Conservation (phyloP, 2,329 filamentous ascomycete species). For the Gaeumannomyces sp. region DNA sequence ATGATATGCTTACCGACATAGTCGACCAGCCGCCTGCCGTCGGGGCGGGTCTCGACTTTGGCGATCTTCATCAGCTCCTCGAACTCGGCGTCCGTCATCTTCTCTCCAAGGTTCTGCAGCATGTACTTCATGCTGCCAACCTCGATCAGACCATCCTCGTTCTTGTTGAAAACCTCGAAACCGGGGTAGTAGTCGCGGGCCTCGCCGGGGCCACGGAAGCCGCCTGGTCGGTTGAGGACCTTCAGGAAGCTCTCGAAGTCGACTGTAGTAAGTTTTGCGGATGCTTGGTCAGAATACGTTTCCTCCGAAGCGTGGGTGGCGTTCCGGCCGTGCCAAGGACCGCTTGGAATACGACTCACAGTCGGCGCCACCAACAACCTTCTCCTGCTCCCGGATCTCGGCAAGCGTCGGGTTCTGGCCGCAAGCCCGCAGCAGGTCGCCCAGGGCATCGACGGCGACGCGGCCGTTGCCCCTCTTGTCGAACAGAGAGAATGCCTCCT, state of each 20-base stretch:
- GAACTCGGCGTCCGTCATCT: slow-evolving; percentile 98
- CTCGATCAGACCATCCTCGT: slow-evolving; percentile 95
- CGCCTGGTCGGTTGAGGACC: slow-evolving; percentile 92
- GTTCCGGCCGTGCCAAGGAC: no score
- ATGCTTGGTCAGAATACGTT: background rate
- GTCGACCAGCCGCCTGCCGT: slow-evolving; percentile 68
- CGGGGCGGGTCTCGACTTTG: slow-evolving; percentile 80
- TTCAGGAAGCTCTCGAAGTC: slow-evolving; percentile 97
- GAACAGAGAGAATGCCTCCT: slow-evolving; percentile 99
- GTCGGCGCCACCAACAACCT: slow-evolving; percentile 73
- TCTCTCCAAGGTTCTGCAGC: slow-evolving; percentile 95
- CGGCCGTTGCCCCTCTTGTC: slow-evolving; percentile 98
- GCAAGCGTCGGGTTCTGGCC: slow-evolving; percentile 95
- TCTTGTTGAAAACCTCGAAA: slow-evolving; percentile 99
- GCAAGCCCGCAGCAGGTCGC: slow-evolving; percentile 91
- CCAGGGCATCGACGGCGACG: slow-evolving; percentile 77
- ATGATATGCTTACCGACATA: slow-evolving; percentile 64
- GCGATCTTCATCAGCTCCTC: slow-evolving; percentile 95
- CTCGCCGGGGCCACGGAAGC: slow-evolving; percentile 96
- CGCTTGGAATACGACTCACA: slow-evolving; percentile 57
- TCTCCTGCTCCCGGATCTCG: slow-evolving; percentile 90
- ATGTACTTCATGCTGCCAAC: slow-evolving; percentile 98
- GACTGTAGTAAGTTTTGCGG: slow-evolving; percentile 47
- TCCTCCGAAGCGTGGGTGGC: background rate
- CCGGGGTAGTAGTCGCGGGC: slow-evolving; percentile 97